A percentile compares a stretch with the other conserved stretches of the same genome.
These are phyloP conservation scores for Pezicula carpinea DNA, from an alignment of 2,329 filamentous ascomycete species.

Conservation along the genomic window DNA sequence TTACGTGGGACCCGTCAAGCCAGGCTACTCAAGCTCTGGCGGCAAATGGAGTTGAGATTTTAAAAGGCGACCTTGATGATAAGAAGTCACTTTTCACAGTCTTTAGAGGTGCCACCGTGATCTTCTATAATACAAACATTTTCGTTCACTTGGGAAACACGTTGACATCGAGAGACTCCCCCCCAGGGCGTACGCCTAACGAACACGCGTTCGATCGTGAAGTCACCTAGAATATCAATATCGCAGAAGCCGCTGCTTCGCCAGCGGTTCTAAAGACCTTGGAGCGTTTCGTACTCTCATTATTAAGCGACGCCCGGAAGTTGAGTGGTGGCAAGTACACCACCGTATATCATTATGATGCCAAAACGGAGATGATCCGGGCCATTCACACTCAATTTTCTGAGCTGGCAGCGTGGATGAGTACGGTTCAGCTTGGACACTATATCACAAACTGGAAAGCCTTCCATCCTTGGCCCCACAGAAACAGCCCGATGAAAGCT, in stretches of 20 bases:
- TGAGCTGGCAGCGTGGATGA: conserved; percentile 20
- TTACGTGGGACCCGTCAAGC: conserved; percentile 8
- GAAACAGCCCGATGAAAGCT: conserved; percentile 5
- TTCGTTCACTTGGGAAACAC: conserved; percentile 19
- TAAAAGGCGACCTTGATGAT: conserved; percentile 37
- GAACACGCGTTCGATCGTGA: conserved; percentile 40
- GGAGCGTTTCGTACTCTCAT: conserved; percentile 1
- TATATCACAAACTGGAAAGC: conserved; percentile 26
- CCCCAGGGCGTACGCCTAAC: neutral
- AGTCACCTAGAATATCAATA: conserved; percentile 29
- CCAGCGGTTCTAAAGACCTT: conserved; percentile 30
- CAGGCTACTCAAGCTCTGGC: conserved; percentile 30
- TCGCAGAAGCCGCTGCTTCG: conserved; percentile 29
- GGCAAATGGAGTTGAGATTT: conserved; percentile 35
- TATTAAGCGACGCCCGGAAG: conserved; percentile 22
- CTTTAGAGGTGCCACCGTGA: conserved; percentile 40
- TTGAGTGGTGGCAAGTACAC: conserved; percentile 30
- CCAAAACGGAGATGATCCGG: conserved; percentile 24
- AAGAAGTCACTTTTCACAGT: conserved; percentile 32
- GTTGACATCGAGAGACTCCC: neutral
- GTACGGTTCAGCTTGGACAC: conserved; percentile 27
- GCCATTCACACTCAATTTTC: conserved; percentile 18
- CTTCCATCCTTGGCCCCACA: neutral
- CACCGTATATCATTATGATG: conserved; percentile 30
- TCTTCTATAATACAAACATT: conserved; percentile 52